Conservation (phyloP, 2,329 filamentous ascomycete species). For the Aspergillus brasiliensis region DNA sequence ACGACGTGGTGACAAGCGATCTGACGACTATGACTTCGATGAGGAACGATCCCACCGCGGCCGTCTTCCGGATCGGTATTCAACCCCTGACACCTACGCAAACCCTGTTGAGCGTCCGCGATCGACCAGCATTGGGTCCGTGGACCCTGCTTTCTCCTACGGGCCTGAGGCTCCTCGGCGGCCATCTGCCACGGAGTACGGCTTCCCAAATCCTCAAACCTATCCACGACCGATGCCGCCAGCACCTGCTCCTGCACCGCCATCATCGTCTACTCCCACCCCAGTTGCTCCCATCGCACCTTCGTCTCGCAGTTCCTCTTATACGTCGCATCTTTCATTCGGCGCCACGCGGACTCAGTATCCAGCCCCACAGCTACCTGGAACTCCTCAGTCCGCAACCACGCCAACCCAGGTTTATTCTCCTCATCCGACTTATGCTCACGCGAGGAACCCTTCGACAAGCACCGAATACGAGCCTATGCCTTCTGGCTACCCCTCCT, state of each 20-base stretch:
- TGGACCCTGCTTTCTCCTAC: constrained; percentile 50
- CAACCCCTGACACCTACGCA: constrained; percentile 53
- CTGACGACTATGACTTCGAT: constrained; percentile 68
- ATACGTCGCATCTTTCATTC: constrained; percentile 47
- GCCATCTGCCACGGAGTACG: constrained; percentile 53
- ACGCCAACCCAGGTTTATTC: constrained; percentile 37
- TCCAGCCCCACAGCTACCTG: constrained; percentile 44
- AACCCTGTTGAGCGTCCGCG: constrained; percentile 56
- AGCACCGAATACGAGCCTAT: constrained; percentile 35
- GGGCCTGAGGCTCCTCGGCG: constrained; percentile 47
- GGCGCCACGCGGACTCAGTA: constrained; percentile 46
- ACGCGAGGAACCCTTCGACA: constrained; percentile 36
- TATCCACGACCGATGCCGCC: constrained; percentile 42
- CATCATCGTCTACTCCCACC: constrained; percentile 32
- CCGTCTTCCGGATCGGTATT: constrained; percentile 49
- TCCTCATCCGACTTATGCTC: constrained; percentile 37
- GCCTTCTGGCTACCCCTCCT: constrained; percentile 23
- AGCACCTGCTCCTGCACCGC: constrained; percentile 36
- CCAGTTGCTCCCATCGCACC: constrained; percentile 29
- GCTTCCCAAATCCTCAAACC: constrained; percentile 33
- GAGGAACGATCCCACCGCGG: constrained; percentile 52
- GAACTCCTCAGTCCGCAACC: constrained; percentile 45
- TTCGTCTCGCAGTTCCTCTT: constrained; percentile 23
- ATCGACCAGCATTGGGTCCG: constrained; percentile 63
- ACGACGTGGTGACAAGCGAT: constrained; percentile 72